A percentile compares a stretch with the other conserved stretches of the same genome.
These are phyloP conservation scores for Termitomyces sp. DNA, from an alignment of 768 basidiomycete species.

Conservation along the genomic window DNA sequence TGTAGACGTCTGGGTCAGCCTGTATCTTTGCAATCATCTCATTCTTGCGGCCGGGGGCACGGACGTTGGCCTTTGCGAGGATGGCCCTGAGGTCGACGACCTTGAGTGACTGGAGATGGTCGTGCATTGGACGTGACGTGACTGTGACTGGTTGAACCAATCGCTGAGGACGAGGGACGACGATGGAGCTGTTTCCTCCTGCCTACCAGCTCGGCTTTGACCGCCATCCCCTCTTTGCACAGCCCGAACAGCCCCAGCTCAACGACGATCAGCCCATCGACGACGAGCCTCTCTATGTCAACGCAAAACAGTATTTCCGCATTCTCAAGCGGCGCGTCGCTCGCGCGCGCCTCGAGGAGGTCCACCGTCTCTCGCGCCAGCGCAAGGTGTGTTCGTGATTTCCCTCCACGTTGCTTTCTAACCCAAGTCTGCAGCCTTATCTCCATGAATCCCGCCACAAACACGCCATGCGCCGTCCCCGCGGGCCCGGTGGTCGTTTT, in stretches of 20 bases:
- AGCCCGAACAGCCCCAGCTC: constrained; percentile 14
- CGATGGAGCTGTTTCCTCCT: constrained; percentile 46
- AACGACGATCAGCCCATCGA: constrained; percentile 48
- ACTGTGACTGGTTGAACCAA: constrained; percentile 32
- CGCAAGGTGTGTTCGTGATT: constrained; percentile 62
- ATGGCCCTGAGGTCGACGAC: constrained; percentile 67
- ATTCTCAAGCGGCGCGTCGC: constrained; percentile 95
- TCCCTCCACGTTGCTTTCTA: not conserved
- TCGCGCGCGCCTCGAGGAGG: constrained; percentile 86
- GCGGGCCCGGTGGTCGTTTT: constrained; percentile 96
- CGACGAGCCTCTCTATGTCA: constrained; percentile 98
- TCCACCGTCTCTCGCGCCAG: constrained; percentile 88
- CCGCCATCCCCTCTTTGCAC: constrained; percentile 17
- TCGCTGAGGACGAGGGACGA: constrained; percentile 35
- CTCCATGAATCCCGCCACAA: constrained; percentile 97
- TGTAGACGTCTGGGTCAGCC: constrained; percentile 43
- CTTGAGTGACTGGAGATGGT: constrained; percentile 56
- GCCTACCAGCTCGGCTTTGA: constrained; percentile 43
- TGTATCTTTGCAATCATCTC: constrained; percentile 65
- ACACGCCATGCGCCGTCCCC: constrained; percentile 95
- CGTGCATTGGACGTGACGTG: constrained; percentile 21
- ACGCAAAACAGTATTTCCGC: constrained; percentile 98
- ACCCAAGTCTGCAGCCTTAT: constrained; percentile 63
- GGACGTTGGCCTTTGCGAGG: constrained; percentile 44
- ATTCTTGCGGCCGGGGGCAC: constrained; percentile 51